These are phyloP conservation scores for Cephaloascus fragrans DNA, from an alignment of 805 yeast species.

Conservation along the genomic window DNA sequence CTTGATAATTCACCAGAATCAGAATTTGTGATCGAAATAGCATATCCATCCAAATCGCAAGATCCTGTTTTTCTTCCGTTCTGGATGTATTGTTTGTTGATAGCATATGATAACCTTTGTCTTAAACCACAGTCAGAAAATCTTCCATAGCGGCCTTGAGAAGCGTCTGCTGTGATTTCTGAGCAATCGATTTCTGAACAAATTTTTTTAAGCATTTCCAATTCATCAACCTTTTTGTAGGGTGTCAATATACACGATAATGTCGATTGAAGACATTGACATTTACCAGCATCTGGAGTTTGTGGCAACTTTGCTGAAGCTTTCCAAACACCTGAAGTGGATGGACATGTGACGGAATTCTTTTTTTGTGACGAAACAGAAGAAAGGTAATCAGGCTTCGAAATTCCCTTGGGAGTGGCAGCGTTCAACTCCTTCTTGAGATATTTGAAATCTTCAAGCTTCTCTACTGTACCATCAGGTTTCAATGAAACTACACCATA, in stretches of 20 bases:
- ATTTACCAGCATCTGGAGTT: conserved; percentile 29
- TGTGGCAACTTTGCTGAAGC: conserved; percentile 20
- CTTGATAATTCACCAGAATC: conserved; percentile 9
- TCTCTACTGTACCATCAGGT: conserved; percentile 14
- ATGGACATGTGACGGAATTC: conserved; percentile 1
- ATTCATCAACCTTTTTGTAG: conserved; percentile 10
- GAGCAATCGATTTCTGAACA: conserved; percentile 28
- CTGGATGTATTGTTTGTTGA: conserved; percentile 22
- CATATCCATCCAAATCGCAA: conserved; percentile 17
- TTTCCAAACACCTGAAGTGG: conserved; percentile 8
- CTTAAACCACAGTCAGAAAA: conserved; percentile 26
- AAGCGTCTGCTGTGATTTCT: conserved; percentile 23
- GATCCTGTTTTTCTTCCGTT: conserved; percentile 8
- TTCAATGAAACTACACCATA: conserved; percentile 23
- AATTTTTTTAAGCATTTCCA: conserved; percentile 16
- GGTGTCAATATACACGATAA: conserved; percentile 26
- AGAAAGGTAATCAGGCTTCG: conserved; percentile 2
- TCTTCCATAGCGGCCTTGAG: conserved; percentile 28
- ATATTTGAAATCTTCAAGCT: conserved; percentile 19
- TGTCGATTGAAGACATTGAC: conserved; percentile 33
- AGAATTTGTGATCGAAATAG: conserved; percentile 11
- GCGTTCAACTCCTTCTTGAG: conserved; percentile 14
- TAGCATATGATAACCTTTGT: conserved; percentile 29
- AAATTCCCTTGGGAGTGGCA: conserved; percentile 12
- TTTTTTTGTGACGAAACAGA: conserved; percentile 1